These are phyloP conservation scores for Carallia pectinifolia DNA, from an alignment of 345 rosid genomes.

Conservation along the genomic window DNA sequence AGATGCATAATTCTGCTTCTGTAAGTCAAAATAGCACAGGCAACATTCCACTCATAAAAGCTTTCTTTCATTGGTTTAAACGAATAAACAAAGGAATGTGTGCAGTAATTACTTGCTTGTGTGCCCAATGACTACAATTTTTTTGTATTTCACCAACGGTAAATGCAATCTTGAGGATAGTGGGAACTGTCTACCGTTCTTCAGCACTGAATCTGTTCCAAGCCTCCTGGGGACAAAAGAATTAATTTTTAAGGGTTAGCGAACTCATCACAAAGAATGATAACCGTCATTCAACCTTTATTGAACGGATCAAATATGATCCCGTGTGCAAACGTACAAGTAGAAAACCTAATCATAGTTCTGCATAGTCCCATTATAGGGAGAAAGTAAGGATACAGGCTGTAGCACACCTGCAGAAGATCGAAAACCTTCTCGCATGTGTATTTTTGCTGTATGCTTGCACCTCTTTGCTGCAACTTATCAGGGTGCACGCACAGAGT, in stretches of 20 bases:
- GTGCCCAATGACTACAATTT: no score
- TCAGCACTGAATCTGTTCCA: slow-evolving; percentile 33
- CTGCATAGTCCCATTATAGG: no score
- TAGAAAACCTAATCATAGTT: no score
- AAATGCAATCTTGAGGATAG: not conserved
- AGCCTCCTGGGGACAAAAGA: slow-evolving; percentile 22
- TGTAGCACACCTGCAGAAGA: slow-evolving; percentile 66
- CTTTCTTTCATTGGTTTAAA: no score
- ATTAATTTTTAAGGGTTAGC: not conserved
- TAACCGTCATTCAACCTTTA: not conserved
- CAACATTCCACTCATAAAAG: no score
- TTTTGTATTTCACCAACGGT: not conserved
- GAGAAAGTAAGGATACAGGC: not conserved
- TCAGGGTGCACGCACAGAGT: slow-evolving; percentile 91
- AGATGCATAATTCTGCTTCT: no score
- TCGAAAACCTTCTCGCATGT: slow-evolving; percentile 92
- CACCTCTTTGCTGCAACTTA: slow-evolving; percentile 96
- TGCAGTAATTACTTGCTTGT: no score
- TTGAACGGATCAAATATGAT: no score
- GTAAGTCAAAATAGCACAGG: no score
- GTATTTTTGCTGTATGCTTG: slow-evolving; percentile 85
- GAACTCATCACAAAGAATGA: not conserved
- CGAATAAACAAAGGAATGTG: no score
- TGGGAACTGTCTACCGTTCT: slow-evolving; percentile 11
- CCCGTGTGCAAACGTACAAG: no score